Evolutionary conservation across 2,329 filamentous ascomycete species (phyloP).

Genomic region (Fusarium citri): DNA sequence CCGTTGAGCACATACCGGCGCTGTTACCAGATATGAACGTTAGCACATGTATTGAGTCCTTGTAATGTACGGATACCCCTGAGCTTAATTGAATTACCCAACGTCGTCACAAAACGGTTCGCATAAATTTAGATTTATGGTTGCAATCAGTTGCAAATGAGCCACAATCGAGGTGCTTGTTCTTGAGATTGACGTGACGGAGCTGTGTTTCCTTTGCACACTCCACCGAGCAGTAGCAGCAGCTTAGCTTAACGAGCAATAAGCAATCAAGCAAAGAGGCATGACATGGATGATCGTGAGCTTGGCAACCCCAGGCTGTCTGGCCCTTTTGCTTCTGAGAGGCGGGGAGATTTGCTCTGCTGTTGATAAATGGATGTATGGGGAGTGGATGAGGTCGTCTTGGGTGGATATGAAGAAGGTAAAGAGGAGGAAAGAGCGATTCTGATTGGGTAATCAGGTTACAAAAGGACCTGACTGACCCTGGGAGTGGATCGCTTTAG

Average conservation of each 20-base stretch:
- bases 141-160: conserved; percentile 26
- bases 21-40: conserved; percentile 27
- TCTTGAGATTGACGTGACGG: conserved; percentile 22
- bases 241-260: conserved; percentile 7
- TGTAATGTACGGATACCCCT: conserved; percentile 26
- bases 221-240: conserved; percentile 1
- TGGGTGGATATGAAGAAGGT: conserved; percentile 27
- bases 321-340: conserved; percentile 39
- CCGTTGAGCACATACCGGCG: conserved; percentile 22
- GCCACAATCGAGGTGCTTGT: conserved; percentile 21
- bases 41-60: conserved; percentile 14
- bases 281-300: conserved; percentile 28
- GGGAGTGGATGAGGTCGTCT: conserved; percentile 37
- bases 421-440: conserved; percentile 6
- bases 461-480: conserved; percentile 44
- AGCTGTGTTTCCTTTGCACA: conserved; percentile 16
- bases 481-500: conserved; percentile 47
- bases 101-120: conserved; percentile 22
- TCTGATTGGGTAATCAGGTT: conserved; percentile 26
- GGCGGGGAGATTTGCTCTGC: conserved; percentile 33
- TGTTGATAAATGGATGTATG: conserved; percentile 37
- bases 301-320: conserved; percentile 36
- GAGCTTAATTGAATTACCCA: conserved; percentile 30
- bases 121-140: conserved; percentile 25
- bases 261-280: conserved; percentile 7